phyloP scores from a whole-genome alignment of 768 basidiomycete species.

The Neoboletus subvelutipes region DNA sequence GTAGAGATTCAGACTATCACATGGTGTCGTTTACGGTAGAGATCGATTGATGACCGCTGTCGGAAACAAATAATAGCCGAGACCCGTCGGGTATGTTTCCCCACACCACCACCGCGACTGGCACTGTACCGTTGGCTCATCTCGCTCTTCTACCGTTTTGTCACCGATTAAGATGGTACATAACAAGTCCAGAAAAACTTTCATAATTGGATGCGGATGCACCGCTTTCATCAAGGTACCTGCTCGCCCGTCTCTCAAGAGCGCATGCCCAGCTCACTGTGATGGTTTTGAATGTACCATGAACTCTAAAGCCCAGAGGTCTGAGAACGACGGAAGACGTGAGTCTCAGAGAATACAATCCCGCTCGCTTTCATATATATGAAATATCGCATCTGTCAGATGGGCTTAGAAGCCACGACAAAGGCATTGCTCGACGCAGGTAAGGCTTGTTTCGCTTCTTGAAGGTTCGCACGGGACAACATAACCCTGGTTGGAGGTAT shows the following conservation, averaged over 20 bases:
- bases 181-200: constrained; percentile 11
- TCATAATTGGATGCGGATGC: constrained; percentile 22
- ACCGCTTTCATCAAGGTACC: constrained; percentile 22
- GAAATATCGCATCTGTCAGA: constrained; percentile 39
- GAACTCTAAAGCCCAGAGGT: constrained; percentile 54
- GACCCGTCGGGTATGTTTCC: neutral
- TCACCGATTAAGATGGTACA: constrained; percentile 3
- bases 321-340: constrained; percentile 71
- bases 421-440: constrained; percentile 87
- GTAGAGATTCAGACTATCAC: neutral
- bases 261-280: neutral
- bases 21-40: neutral
- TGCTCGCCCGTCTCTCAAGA: neutral
- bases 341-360: constrained; percentile 18
- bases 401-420: constrained; percentile 85
- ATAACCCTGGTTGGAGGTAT: constrained; percentile 49
- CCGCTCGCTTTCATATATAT: neutral
- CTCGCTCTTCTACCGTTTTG: neutral
- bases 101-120: neutral
- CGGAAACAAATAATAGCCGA: neutral
- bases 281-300: constrained; percentile 1
- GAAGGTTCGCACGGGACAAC: neutral
- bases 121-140: no score
- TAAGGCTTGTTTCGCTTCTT: constrained; percentile 21
- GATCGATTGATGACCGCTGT: neutral